A percentile compares a stretch with the other conserved stretches of the same genome.
phyloP scores from a whole-genome alignment of 139 green algal species.

The Gonium pectorale region DNA sequence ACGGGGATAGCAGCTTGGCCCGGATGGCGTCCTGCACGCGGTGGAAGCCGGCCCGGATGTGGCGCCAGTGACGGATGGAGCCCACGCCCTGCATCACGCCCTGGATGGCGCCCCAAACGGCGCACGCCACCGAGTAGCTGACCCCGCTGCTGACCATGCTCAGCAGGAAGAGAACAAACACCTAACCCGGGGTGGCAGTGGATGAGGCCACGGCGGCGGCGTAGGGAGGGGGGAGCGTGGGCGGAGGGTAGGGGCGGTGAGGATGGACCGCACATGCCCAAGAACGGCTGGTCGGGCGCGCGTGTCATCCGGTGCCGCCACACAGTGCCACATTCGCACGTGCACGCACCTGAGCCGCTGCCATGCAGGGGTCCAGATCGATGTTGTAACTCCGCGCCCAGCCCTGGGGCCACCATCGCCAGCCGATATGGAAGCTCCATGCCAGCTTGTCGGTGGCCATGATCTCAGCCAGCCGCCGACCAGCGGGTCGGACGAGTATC shows the following conservation, averaged over 20 bases:
- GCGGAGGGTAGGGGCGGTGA: too few species aligned
- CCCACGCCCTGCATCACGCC: conserved; percentile 10
- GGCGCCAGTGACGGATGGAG: conserved; percentile 23
- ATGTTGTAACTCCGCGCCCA: not conserved
- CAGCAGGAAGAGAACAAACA: conserved; percentile 32
- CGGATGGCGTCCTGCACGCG: conserved; percentile 12
- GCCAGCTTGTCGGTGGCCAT: conserved; percentile 7
- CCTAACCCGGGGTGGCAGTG: too few species aligned
- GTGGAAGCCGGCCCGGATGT: conserved; percentile 36
- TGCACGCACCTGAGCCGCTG: not conserved
- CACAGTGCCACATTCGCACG: too few species aligned
- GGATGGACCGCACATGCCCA: too few species aligned
- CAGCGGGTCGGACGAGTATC: conserved; percentile 29
- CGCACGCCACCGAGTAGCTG: not conserved
- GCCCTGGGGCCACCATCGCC: conserved; percentile 14
- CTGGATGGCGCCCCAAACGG: conserved; percentile 17
- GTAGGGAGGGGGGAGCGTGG: not conserved
- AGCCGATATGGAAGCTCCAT: not conserved
- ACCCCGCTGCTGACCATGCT: conserved; percentile 17
- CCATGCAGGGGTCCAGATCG: conserved; percentile 22
- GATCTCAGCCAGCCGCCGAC: not conserved
- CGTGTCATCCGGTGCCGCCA: too few species aligned
- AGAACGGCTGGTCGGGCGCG: too few species aligned
- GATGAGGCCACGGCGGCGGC: too few species aligned
- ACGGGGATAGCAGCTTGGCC: conserved; percentile 2